Evolutionary conservation across 805 yeast species (phyloP).

Genomic region (Ascoidea asiatica): DNA sequence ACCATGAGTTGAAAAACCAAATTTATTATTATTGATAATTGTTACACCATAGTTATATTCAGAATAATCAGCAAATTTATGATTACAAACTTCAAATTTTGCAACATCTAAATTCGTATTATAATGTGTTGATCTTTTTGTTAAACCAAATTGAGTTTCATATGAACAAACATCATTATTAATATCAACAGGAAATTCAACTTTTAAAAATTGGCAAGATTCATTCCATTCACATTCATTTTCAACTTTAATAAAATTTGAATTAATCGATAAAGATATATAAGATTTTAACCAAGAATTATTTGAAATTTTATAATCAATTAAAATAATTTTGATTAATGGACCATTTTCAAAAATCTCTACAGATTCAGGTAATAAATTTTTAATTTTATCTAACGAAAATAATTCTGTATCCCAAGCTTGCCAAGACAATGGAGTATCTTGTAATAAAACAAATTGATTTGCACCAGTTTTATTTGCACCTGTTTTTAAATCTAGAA

Average conservation of each 20-base stretch:
- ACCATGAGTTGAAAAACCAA: slow-evolving; percentile 93
- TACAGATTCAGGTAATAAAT: slow-evolving; percentile 22
- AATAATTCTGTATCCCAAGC: slow-evolving; percentile 98
- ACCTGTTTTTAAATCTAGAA: slow-evolving; percentile 44
- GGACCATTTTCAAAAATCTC: slow-evolving; percentile 35
- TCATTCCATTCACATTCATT: slow-evolving; percentile 78
- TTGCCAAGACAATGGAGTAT: slow-evolving; percentile 81
- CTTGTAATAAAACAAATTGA: slow-evolving; percentile 73
- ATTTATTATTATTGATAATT: slow-evolving; percentile 70
- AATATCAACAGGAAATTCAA: slow-evolving; percentile 85
- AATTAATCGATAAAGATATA: slow-evolving; percentile 42
- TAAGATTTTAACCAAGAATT: slow-evolving; percentile 35
- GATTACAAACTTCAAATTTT: slow-evolving; percentile 90
- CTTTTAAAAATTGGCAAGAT: slow-evolving; percentile 77
- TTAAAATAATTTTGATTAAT: slow-evolving; percentile 47
- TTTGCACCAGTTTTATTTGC: slow-evolving; percentile 56
- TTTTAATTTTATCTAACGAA: slow-evolving; percentile 56
- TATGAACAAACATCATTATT: slow-evolving; percentile 67
- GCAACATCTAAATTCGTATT: slow-evolving; percentile 96
- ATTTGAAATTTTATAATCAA: slow-evolving; percentile 42
- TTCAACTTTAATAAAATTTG: slow-evolving; percentile 34
- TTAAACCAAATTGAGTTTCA: slow-evolving; percentile 90
- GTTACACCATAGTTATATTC: slow-evolving; percentile 83
- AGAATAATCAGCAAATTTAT: slow-evolving; percentile 84
- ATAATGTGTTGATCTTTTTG: slow-evolving; percentile 85